Conservation (phyloP, 1,284 basidiomycete species). For the Pterula multifida region DNA sequence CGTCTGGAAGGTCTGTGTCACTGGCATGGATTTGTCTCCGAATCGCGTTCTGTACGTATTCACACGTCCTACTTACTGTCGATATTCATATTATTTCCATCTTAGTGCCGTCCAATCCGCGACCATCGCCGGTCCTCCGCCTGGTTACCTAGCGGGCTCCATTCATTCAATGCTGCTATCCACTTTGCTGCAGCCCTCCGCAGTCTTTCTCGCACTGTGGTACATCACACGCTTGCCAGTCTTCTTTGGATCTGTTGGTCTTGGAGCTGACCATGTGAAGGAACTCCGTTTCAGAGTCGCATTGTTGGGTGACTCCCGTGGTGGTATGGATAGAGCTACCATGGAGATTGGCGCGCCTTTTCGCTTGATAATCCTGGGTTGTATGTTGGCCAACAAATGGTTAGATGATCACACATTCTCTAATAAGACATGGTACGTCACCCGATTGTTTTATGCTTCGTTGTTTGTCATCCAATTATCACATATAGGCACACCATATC, state of each 20-base stretch:
- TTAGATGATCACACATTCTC: slow-evolving; percentile 87
- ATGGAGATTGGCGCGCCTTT: slow-evolving; percentile 51
- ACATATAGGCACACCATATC: slow-evolving; percentile 62
- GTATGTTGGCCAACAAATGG: slow-evolving; percentile 88
- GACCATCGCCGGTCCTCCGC: slow-evolving; percentile 25
- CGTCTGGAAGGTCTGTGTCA: slow-evolving; percentile 70
- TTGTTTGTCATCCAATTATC: no score
- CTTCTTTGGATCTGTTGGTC: slow-evolving; percentile 35
- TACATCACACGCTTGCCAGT: slow-evolving; percentile 73
- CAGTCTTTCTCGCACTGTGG: slow-evolving; percentile 70
- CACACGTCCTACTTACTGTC: slow-evolving; percentile 23
- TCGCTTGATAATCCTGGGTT: slow-evolving; percentile 68
- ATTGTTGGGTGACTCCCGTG: slow-evolving; percentile 36
- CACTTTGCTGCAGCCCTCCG: slow-evolving; percentile 72
- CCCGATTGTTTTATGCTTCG: slow-evolving; percentile 5
- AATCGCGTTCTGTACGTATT: slow-evolving; percentile 28
- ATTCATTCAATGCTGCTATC: slow-evolving; percentile 65
- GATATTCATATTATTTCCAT: slow-evolving; percentile 14
- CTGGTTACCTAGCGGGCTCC: slow-evolving; percentile 43
- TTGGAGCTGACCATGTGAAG: slow-evolving; percentile 36
- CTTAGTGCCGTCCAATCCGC: slow-evolving; percentile 3
- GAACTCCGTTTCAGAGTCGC: slow-evolving; percentile 52
- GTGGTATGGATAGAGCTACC: slow-evolving; percentile 35
- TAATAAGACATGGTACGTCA: slow-evolving; percentile 74
- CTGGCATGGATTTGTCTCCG: slow-evolving; percentile 41